phyloP scores from a whole-genome alignment of 352 stramenopile species.

The Pythium dissotocum region DNA sequence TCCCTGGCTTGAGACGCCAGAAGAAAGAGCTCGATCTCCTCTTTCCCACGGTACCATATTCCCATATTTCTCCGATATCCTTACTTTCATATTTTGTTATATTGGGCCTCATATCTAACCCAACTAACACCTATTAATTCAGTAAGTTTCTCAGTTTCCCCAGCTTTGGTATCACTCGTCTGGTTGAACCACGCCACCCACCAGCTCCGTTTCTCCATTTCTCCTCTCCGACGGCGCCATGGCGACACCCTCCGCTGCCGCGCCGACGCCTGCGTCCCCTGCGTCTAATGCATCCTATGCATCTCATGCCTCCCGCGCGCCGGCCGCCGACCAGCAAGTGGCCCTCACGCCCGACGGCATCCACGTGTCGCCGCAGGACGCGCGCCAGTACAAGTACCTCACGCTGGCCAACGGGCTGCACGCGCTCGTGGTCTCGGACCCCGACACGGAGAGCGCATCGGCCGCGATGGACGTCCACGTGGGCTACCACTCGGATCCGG shows the following conservation, averaged over 20 bases:
- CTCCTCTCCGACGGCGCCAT: neutral
- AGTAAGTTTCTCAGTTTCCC: neutral
- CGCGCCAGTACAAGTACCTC: slow-evolving; percentile 70
- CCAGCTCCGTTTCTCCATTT: neutral
- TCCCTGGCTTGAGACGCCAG: no score
- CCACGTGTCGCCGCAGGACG: slow-evolving; percentile 53
- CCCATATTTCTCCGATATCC: no score
- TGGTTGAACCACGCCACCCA: neutral
- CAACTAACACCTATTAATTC: neutral
- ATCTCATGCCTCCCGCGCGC: neutral
- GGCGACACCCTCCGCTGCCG: neutral
- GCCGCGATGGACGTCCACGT: slow-evolving; percentile 89
- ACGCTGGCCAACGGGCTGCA: slow-evolving; percentile 72
- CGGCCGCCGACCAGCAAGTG: slow-evolving; percentile 12
- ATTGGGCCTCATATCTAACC: no score
- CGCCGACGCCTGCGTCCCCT: neutral
- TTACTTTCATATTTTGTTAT: neutral
- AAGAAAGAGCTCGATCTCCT: no score
- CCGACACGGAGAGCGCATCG: slow-evolving; percentile 74
- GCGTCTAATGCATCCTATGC: no score
- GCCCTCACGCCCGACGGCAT: slow-evolving; percentile 38
- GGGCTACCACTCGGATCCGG: slow-evolving; percentile 72
- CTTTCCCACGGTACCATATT: no score
- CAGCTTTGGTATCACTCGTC: neutral
- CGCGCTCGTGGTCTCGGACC: slow-evolving; percentile 80